phyloP scores from a whole-genome alignment of 352 stramenopile genomes.

The Globisporangium heterothallicum region DNA sequence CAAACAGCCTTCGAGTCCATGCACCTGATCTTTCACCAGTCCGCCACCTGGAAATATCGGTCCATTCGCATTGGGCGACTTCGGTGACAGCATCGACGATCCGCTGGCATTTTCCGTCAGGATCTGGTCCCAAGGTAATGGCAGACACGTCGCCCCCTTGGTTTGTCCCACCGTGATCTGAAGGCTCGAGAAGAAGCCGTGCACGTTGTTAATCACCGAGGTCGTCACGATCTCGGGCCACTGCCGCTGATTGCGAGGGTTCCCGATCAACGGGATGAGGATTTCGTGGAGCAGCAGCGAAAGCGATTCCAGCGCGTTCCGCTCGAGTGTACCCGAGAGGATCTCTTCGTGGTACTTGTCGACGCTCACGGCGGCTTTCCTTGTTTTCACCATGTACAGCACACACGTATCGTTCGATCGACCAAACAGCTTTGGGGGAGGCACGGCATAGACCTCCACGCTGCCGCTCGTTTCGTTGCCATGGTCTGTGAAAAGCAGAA shows the following conservation, averaged over 20 bases:
- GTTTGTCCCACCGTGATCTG: slow-evolving; percentile 88
- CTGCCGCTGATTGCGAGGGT: slow-evolving; percentile 69
- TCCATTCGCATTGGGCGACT: background rate
- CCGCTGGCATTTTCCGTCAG: slow-evolving; percentile 45
- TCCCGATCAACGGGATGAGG: slow-evolving; percentile 68
- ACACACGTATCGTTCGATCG: slow-evolving; percentile 28
- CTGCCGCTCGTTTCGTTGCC: slow-evolving; percentile 43
- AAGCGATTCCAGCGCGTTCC: slow-evolving; percentile 69
- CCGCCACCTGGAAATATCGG: slow-evolving; percentile 1
- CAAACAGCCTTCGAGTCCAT: slow-evolving; percentile 82
- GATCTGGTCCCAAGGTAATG: slow-evolving; percentile 76
- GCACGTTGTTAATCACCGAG: slow-evolving; percentile 70
- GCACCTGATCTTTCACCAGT: slow-evolving; percentile 75
- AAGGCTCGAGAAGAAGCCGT: slow-evolving; percentile 77
- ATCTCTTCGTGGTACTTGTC: slow-evolving; percentile 70
- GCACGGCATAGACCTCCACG: slow-evolving; percentile 60
- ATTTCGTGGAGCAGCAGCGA: slow-evolving; percentile 69
- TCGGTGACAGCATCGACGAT: slow-evolving; percentile 10
- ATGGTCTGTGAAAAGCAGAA: slow-evolving; percentile 72
- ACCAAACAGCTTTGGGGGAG: slow-evolving; percentile 42
- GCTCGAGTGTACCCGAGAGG: slow-evolving; percentile 65
- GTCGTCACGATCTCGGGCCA: slow-evolving; percentile 82
- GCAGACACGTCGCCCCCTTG: slow-evolving; percentile 74
- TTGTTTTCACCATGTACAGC: slow-evolving; percentile 71
- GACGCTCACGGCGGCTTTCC: slow-evolving; percentile 53